phyloP scores from a whole-genome alignment of 177 flowering plant species.

The Vitis hybrid region DNA sequence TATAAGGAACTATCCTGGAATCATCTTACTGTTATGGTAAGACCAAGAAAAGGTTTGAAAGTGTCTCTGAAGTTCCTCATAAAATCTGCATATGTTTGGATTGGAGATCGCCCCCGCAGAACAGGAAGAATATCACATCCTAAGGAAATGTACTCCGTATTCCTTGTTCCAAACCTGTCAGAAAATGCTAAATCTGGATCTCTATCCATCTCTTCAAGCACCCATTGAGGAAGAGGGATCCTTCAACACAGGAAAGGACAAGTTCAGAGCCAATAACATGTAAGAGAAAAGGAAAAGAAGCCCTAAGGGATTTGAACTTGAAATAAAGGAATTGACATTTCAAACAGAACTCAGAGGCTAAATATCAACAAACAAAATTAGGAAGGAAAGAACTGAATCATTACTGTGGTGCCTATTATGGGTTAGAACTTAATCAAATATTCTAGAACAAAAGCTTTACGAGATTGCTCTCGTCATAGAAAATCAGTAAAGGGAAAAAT shows the following conservation, averaged over 20 bases:
- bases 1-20: background rate
- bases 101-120: constrained; percentile 60
- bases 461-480: too few species aligned
- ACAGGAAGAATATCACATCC: constrained; percentile 71
- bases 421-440: too few species aligned
- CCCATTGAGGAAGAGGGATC: constrained; percentile 77
- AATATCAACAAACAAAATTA: too few species aligned
- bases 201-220: constrained; percentile 48
- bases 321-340: background rate
- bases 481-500: too few species aligned
- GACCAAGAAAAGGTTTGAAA: constrained; percentile 53
- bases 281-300: background rate
- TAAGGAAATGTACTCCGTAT: constrained; percentile 62
- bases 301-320: background rate
- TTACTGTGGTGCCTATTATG: too few species aligned
- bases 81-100: constrained; percentile 72
- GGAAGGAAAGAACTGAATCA: too few species aligned
- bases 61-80: constrained; percentile 64
- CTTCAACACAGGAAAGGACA: constrained; percentile 25
- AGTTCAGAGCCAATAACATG: constrained; percentile 10
- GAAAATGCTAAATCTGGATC: constrained; percentile 55
- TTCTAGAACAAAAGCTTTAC: too few species aligned
- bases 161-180: constrained; percentile 63
- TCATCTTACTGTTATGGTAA: constrained; percentile 44
- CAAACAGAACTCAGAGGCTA: background rate